These are phyloP conservation scores for Maudiozyma serrabonitensis DNA, from an alignment of 805 yeast species.

Conservation along the genomic window DNA sequence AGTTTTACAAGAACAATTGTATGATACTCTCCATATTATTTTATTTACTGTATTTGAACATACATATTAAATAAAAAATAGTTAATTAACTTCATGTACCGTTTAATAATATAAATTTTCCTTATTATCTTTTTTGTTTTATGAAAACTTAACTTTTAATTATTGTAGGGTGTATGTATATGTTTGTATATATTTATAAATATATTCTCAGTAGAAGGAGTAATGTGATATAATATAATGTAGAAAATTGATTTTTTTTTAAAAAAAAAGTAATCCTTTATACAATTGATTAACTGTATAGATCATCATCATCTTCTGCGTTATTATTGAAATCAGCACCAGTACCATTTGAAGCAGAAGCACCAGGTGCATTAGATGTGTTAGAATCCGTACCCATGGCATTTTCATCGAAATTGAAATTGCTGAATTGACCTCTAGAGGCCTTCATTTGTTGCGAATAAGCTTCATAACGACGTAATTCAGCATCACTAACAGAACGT, in stretches of 20 bases:
- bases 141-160: background rate
- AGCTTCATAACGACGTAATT: constrained; percentile 96
- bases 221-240: background rate
- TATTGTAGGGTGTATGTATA: background rate
- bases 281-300: constrained; percentile 39
- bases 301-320: constrained; percentile 56
- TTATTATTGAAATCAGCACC: constrained; percentile 37
- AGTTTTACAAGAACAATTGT: too few relatives aligned
- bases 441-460: constrained; percentile 94
- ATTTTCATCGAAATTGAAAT: constrained; percentile 69
- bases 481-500: constrained; percentile 94
- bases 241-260: background rate
- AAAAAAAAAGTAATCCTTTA: background rate
- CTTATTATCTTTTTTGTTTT: background rate
- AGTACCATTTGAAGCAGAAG: constrained; percentile 30
- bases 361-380: constrained; percentile 14
- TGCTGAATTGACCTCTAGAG: constrained; percentile 88
- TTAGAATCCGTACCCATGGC: constrained; percentile 46
- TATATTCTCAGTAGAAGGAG: background rate
- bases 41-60: too few relatives aligned
- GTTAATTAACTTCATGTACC: too few relatives aligned
- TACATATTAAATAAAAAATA: too few relatives aligned
- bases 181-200: background rate
- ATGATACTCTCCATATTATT: too few relatives aligned
- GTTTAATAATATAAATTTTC: too few relatives aligned